phyloP scores from a whole-genome alignment of 305 asterid species.

The Solanum aculeatissimum region DNA sequence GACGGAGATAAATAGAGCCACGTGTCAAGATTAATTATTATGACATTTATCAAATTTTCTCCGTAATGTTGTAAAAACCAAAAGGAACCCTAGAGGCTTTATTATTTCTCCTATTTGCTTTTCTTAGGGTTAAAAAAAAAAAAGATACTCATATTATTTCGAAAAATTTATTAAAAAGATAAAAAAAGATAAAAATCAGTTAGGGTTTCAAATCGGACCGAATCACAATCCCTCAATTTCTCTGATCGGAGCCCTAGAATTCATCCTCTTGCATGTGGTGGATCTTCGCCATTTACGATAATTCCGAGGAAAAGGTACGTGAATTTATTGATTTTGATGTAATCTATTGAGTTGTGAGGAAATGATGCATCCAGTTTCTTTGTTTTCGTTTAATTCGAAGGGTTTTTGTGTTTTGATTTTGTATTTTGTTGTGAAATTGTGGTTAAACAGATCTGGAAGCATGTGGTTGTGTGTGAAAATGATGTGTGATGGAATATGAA shows the following conservation, averaged over 20 bases:
- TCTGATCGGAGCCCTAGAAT: conserved; percentile 5
- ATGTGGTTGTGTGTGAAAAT: conserved; percentile 1
- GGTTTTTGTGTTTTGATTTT: conserved; percentile 8
- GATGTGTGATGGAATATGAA: conserved; percentile 35
- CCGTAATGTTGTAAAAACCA: neutral
- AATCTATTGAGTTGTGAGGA: conserved; percentile 6
- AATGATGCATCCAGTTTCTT: conserved; percentile 13
- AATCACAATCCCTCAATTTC: neutral
- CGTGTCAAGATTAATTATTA: neutral
- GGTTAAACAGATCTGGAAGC: conserved; percentile 65
- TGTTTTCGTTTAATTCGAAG: neutral
- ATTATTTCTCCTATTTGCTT: neutral
- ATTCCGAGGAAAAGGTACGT: conserved; percentile 41
- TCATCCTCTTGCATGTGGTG: neutral
- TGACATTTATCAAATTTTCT: neutral
- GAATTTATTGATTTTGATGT: conserved; percentile 1
- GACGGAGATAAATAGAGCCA: neutral
- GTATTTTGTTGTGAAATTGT: conserved; percentile 4
- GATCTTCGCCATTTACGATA: conserved; percentile 7
- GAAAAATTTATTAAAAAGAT: neutral
- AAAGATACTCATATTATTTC: neutral
- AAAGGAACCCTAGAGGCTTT: neutral
- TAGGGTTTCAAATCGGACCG: conserved; percentile 1
- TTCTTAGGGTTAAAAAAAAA: neutral
- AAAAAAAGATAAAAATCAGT: neutral